Percentiles rank a stretch among this genome's conserved stretches.
These are phyloP conservation scores for Verbena officinalis DNA, from an alignment of 257 asterid genomes.

Conservation along the genomic window DNA sequence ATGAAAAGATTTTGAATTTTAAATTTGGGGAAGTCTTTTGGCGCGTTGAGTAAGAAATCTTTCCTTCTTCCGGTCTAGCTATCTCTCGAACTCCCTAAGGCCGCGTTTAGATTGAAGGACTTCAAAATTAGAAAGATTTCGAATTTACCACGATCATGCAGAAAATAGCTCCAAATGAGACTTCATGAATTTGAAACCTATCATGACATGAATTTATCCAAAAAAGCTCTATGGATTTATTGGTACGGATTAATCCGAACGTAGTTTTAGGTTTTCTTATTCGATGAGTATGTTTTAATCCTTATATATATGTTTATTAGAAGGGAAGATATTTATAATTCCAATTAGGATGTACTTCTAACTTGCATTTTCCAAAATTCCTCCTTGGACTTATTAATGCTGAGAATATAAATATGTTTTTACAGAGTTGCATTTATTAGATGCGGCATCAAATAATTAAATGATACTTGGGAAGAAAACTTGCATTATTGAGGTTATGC, in stretches of 20 bases:
- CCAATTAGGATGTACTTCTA: not conserved
- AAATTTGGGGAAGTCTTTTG: slow-evolving; percentile 5
- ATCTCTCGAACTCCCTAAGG: too few species aligned
- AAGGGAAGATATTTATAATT: not conserved
- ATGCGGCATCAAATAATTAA: too few species aligned
- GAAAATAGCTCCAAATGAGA: too few species aligned
- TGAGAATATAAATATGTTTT: not conserved
- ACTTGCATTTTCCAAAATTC: not conserved
- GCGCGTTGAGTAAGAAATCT: not conserved
- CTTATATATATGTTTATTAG: slow-evolving; percentile 1
- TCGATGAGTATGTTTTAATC: too few species aligned
- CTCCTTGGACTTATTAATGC: not conserved
- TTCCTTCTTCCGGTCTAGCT: too few species aligned
- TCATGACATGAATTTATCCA: too few species aligned
- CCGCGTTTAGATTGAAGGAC: too few species aligned
- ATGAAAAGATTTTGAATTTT: not conserved
- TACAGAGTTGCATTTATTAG: not conserved
- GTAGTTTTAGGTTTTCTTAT: too few species aligned
- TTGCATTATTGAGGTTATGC: not conserved
- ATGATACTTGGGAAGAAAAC: not conserved
- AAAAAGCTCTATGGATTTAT: too few species aligned
- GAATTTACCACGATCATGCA: not conserved
- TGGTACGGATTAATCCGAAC: too few species aligned
- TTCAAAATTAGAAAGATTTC: too few species aligned
- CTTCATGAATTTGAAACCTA: too few species aligned